phyloP scores from a whole-genome alignment of 306 rosid genomes.

The Cucumis cinereus region DNA sequence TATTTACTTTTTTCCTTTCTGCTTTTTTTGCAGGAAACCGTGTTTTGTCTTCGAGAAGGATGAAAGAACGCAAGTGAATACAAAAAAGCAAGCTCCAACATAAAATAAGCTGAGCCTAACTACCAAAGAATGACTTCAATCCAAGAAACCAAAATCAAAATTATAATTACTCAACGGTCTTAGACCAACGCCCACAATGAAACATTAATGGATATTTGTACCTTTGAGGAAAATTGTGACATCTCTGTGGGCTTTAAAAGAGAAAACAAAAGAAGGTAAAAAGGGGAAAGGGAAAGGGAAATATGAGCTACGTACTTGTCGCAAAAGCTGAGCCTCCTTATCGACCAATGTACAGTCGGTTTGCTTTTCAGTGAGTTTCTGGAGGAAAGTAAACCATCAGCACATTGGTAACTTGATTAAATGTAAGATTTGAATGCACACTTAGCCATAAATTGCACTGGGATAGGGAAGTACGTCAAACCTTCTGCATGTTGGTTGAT shows the following conservation, averaged over 20 bases:
- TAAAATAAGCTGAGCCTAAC: neutral
- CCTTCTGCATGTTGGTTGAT: conserved; percentile 41
- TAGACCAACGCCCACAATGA: neutral
- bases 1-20: no score
- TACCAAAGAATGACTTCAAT: neutral
- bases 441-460: neutral
- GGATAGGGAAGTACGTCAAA: conserved; percentile 7
- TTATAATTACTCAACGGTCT: neutral
- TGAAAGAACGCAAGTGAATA: neutral
- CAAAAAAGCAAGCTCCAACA: neutral
- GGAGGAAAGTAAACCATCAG: conserved; percentile 26
- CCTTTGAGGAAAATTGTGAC: neutral
- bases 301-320: conserved; percentile 28
- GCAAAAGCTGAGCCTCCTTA: conserved; percentile 37
- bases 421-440: neutral
- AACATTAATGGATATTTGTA: neutral
- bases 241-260: neutral
- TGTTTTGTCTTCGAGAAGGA: neutral
- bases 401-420: conserved; percentile 12
- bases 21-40: neutral
- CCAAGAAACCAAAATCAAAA: neutral
- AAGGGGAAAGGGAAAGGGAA: neutral
- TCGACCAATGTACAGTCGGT: conserved; percentile 19
- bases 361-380: conserved; percentile 30
- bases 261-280: neutral